phyloP scores from a whole-genome alignment of 1,284 basidiomycete species.

The Lentinula novae-zelandiae region DNA sequence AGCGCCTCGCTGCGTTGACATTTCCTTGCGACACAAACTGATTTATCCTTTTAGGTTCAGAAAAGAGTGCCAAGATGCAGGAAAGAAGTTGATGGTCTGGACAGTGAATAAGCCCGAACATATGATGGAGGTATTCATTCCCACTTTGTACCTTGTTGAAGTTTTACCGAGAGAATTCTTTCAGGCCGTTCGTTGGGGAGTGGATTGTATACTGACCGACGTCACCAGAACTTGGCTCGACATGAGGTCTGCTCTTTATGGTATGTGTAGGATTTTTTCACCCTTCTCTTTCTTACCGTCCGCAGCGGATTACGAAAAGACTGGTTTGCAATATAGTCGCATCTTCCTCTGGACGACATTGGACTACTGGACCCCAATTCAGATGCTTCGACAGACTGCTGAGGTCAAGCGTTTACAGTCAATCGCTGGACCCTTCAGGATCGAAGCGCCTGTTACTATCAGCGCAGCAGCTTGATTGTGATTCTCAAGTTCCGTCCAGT shows the following conservation, averaged over 20 bases:
- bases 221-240: conserved; percentile 75
- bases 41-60: conserved; percentile 57
- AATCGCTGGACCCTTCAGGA: conserved; percentile 48
- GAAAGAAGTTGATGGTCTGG: conserved; percentile 94
- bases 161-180: background rate
- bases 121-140: conserved; percentile 79
- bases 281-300: background rate
- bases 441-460: background rate
- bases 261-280: conserved; percentile 35
- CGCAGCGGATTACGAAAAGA: conserved; percentile 66
- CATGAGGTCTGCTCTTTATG: conserved; percentile 61
- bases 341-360: conserved; percentile 74
- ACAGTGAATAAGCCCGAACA: conserved; percentile 90
- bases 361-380: conserved; percentile 55
- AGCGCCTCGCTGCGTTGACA: conserved; percentile 22
- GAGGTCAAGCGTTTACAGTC: conserved; percentile 40
- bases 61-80: conserved; percentile 70
- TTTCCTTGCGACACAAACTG: background rate
- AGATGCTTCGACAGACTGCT: conserved; percentile 25
- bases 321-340: conserved; percentile 56
- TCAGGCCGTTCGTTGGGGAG: conserved; percentile 87
- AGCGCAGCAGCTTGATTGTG: background rate
- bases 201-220: conserved; percentile 89
- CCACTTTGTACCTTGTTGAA: conserved; percentile 7
- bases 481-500: background rate